These are phyloP conservation scores for Phaffia australis DNA, from an alignment of 768 basidiomycete genomes.

Conservation along the genomic window DNA sequence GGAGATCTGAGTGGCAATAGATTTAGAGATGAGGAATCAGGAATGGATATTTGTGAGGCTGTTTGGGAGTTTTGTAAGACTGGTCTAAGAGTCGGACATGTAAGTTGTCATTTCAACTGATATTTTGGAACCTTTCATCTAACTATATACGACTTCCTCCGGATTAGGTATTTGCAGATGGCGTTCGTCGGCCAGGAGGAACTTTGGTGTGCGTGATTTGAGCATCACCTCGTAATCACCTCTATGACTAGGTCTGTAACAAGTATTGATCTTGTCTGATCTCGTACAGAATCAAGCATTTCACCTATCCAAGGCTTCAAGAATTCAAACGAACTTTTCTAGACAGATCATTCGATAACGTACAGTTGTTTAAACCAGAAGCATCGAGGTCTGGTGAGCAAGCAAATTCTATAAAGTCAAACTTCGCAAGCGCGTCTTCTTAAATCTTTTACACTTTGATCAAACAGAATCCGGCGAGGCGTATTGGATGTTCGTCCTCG, in stretches of 20 bases:
- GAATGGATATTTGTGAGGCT: conserved; percentile 61
- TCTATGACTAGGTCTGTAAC: neutral
- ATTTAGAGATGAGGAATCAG: conserved; percentile 53
- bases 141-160: conserved; percentile 7
- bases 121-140: too few species aligned
- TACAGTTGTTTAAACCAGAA: conserved; percentile 66
- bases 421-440: neutral
- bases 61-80: conserved; percentile 47
- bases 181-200: conserved; percentile 31
- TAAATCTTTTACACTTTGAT: neutral
- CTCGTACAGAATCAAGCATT: conserved; percentile 63
- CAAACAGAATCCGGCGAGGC: conserved; percentile 18
- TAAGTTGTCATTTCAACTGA: neutral
- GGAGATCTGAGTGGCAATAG: conserved; percentile 66
- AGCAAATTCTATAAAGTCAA: neutral
- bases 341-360: conserved; percentile 53
- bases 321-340: conserved; percentile 55
- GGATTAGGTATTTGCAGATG: conserved; percentile 11
- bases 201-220: conserved; percentile 33
- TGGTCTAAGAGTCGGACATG: conserved; percentile 5
- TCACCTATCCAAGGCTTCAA: conserved; percentile 59
- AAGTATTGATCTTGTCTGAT: too few species aligned
- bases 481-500: conserved; percentile 20
- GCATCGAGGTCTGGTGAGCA: conserved; percentile 28
- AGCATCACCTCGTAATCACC: neutral